A percentile compares a stretch with the other conserved stretches of the same genome.
Evolutionary conservation across 2,329 filamentous ascomycete genomes (phyloP).

Genomic region (Ceratocystiopsis minuta): DNA sequence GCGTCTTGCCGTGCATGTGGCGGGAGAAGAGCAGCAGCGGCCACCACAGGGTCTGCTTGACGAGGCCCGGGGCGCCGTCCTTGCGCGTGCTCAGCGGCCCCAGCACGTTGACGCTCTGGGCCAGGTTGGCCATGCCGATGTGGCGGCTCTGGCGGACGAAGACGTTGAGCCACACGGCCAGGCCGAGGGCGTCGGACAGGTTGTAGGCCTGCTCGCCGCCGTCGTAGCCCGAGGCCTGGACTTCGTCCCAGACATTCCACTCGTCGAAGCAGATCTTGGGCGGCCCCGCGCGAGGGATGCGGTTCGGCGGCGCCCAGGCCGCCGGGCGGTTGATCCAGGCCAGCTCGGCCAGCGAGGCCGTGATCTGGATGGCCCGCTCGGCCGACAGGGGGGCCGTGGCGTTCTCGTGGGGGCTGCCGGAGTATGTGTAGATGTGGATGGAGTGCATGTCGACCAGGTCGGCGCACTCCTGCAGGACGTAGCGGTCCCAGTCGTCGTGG

Average conservation of each 20-base stretch:
- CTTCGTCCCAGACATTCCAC: slow-evolving; percentile 71
- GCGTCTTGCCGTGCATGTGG: slow-evolving; percentile 56
- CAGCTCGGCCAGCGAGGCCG: slow-evolving; percentile 51
- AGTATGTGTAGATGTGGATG: slow-evolving; percentile 61
- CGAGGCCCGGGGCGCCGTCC: slow-evolving; percentile 27
- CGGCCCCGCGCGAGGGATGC: neutral
- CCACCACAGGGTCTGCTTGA: slow-evolving; percentile 62
- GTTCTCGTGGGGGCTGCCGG: slow-evolving; percentile 20
- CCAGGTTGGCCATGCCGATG: slow-evolving; percentile 64
- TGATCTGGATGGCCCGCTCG: slow-evolving; percentile 56
- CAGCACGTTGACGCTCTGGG: slow-evolving; percentile 63
- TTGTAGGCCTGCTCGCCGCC: slow-evolving; percentile 62
- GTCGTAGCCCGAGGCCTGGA: slow-evolving; percentile 48
- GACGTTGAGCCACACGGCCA: slow-evolving; percentile 57
- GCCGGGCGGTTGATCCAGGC: slow-evolving; percentile 32
- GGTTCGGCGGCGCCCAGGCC: neutral
- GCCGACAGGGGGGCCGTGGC: slow-evolving; percentile 48
- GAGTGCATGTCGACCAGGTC: slow-evolving; percentile 57
- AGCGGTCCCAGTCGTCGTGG: slow-evolving; percentile 50
- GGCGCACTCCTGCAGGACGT: slow-evolving; percentile 53
- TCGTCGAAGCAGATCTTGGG: slow-evolving; percentile 65
- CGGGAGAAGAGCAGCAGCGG: slow-evolving; percentile 49
- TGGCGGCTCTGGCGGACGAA: slow-evolving; percentile 54
- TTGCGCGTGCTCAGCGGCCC: slow-evolving; percentile 55
- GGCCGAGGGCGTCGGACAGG: slow-evolving; percentile 58